Evolutionary conservation across 768 basidiomycete genomes (phyloP).

Genomic region (Wakefieldia striispora): DNA sequence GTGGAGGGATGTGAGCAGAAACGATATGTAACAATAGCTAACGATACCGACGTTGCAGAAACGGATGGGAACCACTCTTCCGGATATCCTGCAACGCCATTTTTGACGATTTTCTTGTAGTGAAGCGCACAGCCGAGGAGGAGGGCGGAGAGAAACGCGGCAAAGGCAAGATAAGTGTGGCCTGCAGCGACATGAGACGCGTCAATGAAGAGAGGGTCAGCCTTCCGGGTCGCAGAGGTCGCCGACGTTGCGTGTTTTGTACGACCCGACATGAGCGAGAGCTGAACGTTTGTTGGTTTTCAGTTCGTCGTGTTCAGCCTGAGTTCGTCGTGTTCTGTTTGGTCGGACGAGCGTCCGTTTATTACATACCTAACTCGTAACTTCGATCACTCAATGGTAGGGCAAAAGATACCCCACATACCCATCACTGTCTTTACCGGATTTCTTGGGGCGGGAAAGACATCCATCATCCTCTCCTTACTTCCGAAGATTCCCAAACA

Average conservation of each 20-base stretch:
- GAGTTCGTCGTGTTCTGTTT: no score
- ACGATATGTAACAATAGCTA: not conserved
- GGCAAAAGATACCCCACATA: slow-evolving; percentile 37
- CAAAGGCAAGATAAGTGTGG: slow-evolving; percentile 64
- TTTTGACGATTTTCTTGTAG: slow-evolving; percentile 83
- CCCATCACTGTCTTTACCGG: slow-evolving; percentile 97
- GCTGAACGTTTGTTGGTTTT: not conserved
- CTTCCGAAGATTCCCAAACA: slow-evolving; percentile 79
- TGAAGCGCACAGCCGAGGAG: slow-evolving; percentile 65
- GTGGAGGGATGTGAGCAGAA: slow-evolving; percentile 3
- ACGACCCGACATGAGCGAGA: slow-evolving; percentile 18
- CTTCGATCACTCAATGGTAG: slow-evolving; percentile 2
- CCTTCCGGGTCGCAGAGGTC: slow-evolving; percentile 5
- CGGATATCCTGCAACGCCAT: slow-evolving; percentile 77
- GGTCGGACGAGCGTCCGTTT: no score
- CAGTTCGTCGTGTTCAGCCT: no score
- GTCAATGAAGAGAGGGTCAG: slow-evolving; percentile 27
- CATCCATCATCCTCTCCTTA: slow-evolving; percentile 77
- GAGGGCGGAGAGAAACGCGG: slow-evolving; percentile 67
- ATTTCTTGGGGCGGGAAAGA: slow-evolving; percentile 83
- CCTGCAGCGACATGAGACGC: slow-evolving; percentile 57
- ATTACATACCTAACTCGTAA: no score
- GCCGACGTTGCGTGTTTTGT: slow-evolving; percentile 7
- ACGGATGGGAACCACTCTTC: slow-evolving; percentile 93
- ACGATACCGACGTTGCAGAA: slow-evolving; percentile 63